Evolutionary conservation across 345 rosid species (phyloP), one percentile per base, ranked within the genome.

Genomic region (Salix dunnii): DNA sequence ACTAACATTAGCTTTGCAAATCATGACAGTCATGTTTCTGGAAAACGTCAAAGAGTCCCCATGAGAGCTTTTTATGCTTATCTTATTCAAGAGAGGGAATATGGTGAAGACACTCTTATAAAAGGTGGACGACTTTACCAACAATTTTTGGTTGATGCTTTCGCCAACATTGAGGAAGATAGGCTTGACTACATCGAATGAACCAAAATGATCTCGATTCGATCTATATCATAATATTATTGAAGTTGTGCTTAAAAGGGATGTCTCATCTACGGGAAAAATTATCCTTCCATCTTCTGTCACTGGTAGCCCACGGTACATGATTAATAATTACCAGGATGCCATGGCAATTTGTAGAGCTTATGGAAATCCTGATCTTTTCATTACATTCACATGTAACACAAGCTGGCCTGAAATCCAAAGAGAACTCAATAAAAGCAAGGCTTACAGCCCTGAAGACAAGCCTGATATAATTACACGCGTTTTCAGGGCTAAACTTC

Each of bases 1-100:
- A 6, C 7, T 6, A 25, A 30, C 2, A 27, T 70, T 13, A 3
- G 17, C 0, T 38, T 13, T 30, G 23, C 12, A 1, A 2, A 63
- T 5, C 14, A 10, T 1, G 67, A 14, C 1, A 1, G 30, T 0
- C 18, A 63, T 0, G 1, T 5, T 0, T 1, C 7, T 5, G 5
- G 31, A 6, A 62, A n/a, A 25, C 8, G 10, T 1, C n/a, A 23
- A 21, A 23, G 33, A 3, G 25, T 23, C 0, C 9, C 68, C 0
- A 64, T 30, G 68, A 64, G 68, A 30, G 68, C 6, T 0, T 64
- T 3, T 3, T 64, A 25, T 64, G 68, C 35, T 11, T 64, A 25
- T 30, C 9, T 10, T 5, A 28, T 64, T 14, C 7, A 64, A 0
- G 68, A 64, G 2, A 27, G 63, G 1, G 9, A 2, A 0, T 0